These are phyloP conservation scores for Cystofilobasidium macerans DNA, from an alignment of 768 basidiomycete species.

Conservation along the genomic window DNA sequence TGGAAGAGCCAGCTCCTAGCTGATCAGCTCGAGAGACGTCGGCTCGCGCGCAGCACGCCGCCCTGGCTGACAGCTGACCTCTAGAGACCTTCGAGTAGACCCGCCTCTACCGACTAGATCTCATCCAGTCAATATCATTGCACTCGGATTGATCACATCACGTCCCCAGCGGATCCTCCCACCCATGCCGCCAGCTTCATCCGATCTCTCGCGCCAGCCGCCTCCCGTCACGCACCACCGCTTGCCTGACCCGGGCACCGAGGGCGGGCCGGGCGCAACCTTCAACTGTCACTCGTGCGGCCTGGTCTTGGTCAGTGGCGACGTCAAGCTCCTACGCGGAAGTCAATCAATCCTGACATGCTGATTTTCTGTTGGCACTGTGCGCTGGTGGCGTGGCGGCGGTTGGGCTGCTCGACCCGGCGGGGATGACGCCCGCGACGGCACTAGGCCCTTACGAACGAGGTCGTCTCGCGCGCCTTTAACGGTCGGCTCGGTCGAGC, in stretches of 20 bases:
- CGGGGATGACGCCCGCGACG: neutral
- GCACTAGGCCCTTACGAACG: slow-evolving; percentile 33
- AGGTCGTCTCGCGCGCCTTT: slow-evolving; percentile 38
- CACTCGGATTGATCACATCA: no score
- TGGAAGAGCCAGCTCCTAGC: no score
- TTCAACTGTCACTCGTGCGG: neutral
- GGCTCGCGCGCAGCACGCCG: no score
- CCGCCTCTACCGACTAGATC: no score
- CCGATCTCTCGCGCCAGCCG: no score
- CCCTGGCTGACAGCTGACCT: no score
- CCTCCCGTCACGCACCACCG: neutral
- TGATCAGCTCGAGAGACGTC: no score
- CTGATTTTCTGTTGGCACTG: neutral
- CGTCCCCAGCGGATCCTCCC: no score
- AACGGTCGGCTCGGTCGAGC: slow-evolving; percentile 35
- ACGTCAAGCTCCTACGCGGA: neutral
- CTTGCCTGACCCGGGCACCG: neutral
- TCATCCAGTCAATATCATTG: no score
- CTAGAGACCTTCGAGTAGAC: no score
- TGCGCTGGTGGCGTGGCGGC: neutral
- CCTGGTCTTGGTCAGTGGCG: neutral
- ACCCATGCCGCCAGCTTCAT: no score
- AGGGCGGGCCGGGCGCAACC: neutral
- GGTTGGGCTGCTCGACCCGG: neutral
- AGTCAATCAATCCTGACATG: no score